Base-by-base conservation (phyloP, 768 basidiomycete genomes). In the Rhizopogon roseolus region DNA sequence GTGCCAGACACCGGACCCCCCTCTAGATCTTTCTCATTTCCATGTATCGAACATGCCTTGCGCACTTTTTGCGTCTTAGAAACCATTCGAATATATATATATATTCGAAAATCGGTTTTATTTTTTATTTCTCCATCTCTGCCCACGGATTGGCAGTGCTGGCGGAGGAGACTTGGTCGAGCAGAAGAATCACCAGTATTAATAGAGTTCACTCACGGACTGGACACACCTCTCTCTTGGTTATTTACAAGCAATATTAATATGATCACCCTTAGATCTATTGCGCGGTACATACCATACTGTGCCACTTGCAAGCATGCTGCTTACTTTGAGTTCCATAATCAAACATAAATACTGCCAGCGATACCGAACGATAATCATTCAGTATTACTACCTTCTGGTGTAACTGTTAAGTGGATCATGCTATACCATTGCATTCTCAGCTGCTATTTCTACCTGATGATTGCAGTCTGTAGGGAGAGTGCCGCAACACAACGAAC, bases 161-260 rank as follows among this genome's bases (percentile, higher is more conserved):
- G 41, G 46, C 25, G 25, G 59, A 46, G 51, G 50, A 13, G 38
- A 28, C 42, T 50, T 65, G 45, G 56, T 52, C 42, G n/a, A 54
- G 16, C 49, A 46, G 25, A 42, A 55, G 44, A 32, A 32, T 58
- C 55, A 49, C 54, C 56, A 22, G 34, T 11, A 36, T 36, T 36
- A 10, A 55, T 60, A 50, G 49, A 62, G 50, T 51, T 57, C 34
- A 49, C 44, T 50, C 55, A 50, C 36, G 14, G n/a, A 28, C 28
- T 36, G 19, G 45, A 54, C 52, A 39, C 45, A 39, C 45, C 49
- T 41, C 39, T 41, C 39, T 32, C 37, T 36, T 42, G 50, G 65
- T 54, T 55, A 55, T 60, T 13, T 36, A 36, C 1, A 36, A 11
- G 34, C 11, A 36, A 11, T 36, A 36, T 36, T 36, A 36, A 13